These are phyloP conservation scores for Cercospora nicotianae DNA, from an alignment of 2,329 filamentous ascomycete genomes.

Conservation along the genomic window DNA sequence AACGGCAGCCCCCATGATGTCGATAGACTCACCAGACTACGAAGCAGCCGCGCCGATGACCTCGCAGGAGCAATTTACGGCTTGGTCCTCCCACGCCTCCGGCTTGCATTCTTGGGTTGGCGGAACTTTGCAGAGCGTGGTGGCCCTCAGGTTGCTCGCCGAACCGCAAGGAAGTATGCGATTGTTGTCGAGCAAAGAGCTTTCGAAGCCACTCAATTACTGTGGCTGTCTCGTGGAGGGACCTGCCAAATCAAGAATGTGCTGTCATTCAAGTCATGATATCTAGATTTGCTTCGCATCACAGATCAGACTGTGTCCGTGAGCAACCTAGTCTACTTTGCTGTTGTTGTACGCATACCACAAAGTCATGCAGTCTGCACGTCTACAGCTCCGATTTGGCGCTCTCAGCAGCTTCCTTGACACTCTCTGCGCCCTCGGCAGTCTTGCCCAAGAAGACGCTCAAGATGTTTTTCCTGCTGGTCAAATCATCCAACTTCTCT, in stretches of 20 bases:
- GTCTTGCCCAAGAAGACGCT: constrained; percentile 62
- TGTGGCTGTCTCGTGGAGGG: not conserved
- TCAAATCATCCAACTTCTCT: constrained; percentile 85
- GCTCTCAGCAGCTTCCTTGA: constrained; percentile 14
- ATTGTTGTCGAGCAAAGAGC: not conserved
- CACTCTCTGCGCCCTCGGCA: constrained; percentile 5
- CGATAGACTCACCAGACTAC: not conserved
- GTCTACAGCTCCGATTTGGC: constrained; percentile 8
- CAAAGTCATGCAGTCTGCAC: not conserved
- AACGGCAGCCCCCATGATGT: not conserved
- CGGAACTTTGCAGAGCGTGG: not conserved
- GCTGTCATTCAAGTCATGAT: constrained; percentile 2
- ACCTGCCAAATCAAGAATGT: not conserved
- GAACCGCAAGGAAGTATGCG: not conserved
- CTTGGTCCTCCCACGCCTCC: not conserved
- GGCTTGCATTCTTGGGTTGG: not conserved
- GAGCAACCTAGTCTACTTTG: not conserved
- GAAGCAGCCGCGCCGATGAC: not conserved
- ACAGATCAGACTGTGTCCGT: not conserved
- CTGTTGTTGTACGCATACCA: not conserved
- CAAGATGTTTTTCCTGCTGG: constrained; percentile 83
- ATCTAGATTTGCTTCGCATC: not conserved
- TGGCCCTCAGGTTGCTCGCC: not conserved
- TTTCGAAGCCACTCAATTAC: not conserved
- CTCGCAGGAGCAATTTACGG: not conserved